Evolutionary conservation across 129 eudicot species (phyloP).

Genomic region (Arctium lappa): DNA sequence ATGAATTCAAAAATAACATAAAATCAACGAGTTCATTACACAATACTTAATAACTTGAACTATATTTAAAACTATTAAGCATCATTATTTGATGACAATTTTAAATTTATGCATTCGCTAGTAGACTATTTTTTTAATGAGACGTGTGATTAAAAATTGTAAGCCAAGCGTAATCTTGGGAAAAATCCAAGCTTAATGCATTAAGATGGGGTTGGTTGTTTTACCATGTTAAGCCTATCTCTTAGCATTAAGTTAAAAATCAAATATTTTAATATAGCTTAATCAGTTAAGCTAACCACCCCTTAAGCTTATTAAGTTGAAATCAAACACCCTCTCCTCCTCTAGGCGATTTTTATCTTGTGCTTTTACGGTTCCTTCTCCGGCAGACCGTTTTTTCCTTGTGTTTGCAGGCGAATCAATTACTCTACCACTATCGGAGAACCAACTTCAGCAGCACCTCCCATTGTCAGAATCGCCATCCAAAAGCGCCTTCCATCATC

Average conservation of each 20-base stretch:
- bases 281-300: background rate
- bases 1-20: background rate
- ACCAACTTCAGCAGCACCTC: no score
- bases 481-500: no score
- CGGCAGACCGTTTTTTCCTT: background rate
- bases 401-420: no score
- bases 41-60: background rate
- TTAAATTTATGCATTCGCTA: background rate
- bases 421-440: no score
- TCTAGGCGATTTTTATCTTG: background rate
- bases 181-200: background rate
- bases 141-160: background rate
- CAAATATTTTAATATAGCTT: background rate
- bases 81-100: background rate
- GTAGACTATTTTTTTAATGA: background rate
- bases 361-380: background rate
- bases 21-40: background rate
- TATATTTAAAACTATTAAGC: background rate
- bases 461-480: no score
- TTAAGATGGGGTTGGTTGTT: background rate
- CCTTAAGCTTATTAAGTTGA: background rate
- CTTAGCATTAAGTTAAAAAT: background rate
- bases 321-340: background rate
- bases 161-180: background rate
- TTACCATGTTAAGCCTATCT: background rate